phyloP scores from a whole-genome alignment of 352 stramenopile genomes.

The Plasmopara halstedii region DNA sequence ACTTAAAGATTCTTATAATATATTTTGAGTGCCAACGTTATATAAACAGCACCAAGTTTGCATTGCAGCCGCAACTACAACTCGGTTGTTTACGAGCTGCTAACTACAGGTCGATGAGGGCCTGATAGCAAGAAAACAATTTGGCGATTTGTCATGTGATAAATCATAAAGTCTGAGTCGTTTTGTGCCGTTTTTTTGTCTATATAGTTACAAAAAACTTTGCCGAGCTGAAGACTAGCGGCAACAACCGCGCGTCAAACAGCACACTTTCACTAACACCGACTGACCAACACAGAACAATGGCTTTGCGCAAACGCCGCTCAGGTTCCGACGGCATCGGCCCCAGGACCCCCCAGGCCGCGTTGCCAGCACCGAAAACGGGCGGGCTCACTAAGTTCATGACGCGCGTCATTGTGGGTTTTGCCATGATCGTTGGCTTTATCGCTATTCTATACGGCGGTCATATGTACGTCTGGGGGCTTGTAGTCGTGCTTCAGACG shows the following conservation, averaged over 20 bases:
- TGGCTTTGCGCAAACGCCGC: conserved; percentile 40
- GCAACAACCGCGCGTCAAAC: too few relatives aligned
- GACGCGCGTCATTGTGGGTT: conserved; percentile 64
- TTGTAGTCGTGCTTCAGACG: conserved; percentile 83
- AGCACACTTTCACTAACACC: conserved; percentile 5
- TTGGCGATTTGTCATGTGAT: conserved; percentile 6
- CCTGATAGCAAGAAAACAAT: conserved; percentile 3
- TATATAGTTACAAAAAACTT: not conserved
- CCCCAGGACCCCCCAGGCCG: conserved; percentile 8
- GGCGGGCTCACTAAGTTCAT: conserved; percentile 56
- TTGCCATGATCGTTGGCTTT: conserved; percentile 70
- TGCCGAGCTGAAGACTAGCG: too few relatives aligned
- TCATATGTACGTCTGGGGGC: conserved; percentile 74
- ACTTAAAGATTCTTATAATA: too few relatives aligned
- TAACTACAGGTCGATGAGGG: conserved; percentile 12
- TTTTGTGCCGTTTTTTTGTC: not conserved
- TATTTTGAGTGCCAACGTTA: too few relatives aligned
- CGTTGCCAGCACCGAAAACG: conserved; percentile 7
- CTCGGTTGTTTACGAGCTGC: conserved; percentile 18
- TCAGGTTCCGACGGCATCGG: conserved; percentile 21
- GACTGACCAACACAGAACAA: not conserved
- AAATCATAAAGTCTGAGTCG: conserved; percentile 9
- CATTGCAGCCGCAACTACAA: too few relatives aligned
- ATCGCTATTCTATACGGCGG: conserved; percentile 68
- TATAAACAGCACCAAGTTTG: too few relatives aligned